A percentile compares a stretch with the other conserved stretches of the same genome.
Evolutionary conservation across 148 eudicot genomes (phyloP).

Genomic region (Selenicereus undatus): DNA sequence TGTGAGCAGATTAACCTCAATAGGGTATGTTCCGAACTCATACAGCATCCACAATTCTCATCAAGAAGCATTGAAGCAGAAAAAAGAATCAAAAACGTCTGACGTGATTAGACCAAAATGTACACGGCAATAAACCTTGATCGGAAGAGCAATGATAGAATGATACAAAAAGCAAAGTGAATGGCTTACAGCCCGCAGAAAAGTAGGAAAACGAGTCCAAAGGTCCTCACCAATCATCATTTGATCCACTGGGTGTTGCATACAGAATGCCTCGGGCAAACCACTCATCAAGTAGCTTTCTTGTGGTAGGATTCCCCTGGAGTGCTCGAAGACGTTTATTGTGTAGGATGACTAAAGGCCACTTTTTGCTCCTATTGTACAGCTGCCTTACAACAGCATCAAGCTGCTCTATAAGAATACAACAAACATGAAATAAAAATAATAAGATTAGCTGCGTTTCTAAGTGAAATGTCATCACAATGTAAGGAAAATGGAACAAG

Average conservation of each 20-base stretch:
- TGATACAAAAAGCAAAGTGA: background rate
- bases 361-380: constrained; percentile 51
- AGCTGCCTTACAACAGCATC: constrained; percentile 71
- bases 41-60: background rate
- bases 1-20: background rate
- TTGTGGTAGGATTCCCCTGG: constrained; percentile 45
- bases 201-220: background rate
- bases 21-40: background rate
- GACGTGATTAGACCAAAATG: background rate
- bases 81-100: background rate
- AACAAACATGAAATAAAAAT: constrained; percentile 13
- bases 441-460: constrained; percentile 10
- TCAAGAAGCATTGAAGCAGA: background rate
- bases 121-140: background rate
- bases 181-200: background rate
- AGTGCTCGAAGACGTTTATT: constrained; percentile 65
- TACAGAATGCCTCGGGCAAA: constrained; percentile 53
- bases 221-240: constrained; percentile 81
- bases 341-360: constrained; percentile 89
- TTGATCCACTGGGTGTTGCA: constrained; percentile 88
- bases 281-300: constrained; percentile 67
- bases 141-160: background rate
- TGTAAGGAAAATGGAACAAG: background rate
- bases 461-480: background rate
- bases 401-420: constrained; percentile 73